Evolutionary conservation across 1,284 basidiomycete genomes (phyloP), one percentile per base, ranked within the genome.

Genomic region (Phlebopus sp.): DNA sequence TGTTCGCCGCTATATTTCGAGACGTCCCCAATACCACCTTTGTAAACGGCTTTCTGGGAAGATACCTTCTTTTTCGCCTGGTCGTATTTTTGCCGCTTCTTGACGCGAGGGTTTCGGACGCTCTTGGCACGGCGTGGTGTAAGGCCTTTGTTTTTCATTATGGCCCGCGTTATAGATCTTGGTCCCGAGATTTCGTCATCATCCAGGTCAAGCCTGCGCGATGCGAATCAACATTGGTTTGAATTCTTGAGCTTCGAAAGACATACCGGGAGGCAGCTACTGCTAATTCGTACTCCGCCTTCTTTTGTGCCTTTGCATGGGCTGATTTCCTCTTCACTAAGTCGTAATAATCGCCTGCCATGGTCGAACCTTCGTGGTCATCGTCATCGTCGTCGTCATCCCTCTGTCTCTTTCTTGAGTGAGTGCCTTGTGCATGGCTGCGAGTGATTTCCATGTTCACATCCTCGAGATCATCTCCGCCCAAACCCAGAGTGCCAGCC

Each of bases 81-180:
- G 62, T 94, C 93, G 76, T 86, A 97, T 62, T 82, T 86, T 68
- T 87, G 78, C 41, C 90, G 81, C 70, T 97, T 97, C 81, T 97
- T 97, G 69, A 97, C 93, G 58, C 94, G 84, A 27, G 94, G 93
- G 71, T 97, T 97, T 56, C 93, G 90, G 34, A 92, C 90, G 46
- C 74, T 76, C 71, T 97, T 97, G 42, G 86, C 73, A 44, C 94
- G 82, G 55, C 79, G 81, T 2, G 94, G 93, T 14, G 93, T 97
- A 52, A 97, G 82, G 49, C 95, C 94, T 60, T 86, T 89, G 78
- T 97, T 97, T 64, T 87, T 84, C 59, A 96, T 77, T 59, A 97
- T 97, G 6, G 91, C 85, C 13, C 92, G 84, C 3, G 92, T 92
- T 53, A 95, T 80, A 3, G 84, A 82, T 29, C 95, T 86, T 37